Evolutionary conservation across 192 early-diverging fungal species (phyloP).

Genomic region (Coemansia sp.): DNA sequence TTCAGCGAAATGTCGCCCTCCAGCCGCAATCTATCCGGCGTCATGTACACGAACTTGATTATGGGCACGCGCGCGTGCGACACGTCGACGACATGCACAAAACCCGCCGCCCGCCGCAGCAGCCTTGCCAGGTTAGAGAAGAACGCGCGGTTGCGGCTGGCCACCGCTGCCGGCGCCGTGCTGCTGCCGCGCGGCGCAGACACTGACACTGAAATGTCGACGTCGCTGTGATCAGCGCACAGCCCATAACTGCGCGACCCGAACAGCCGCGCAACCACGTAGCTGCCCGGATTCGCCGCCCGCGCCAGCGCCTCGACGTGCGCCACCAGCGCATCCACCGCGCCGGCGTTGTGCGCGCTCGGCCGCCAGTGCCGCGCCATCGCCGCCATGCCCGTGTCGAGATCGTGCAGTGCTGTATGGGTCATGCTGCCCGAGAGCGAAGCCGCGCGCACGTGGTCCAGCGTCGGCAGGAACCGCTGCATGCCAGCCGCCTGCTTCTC

Average conservation of each 20-base stretch:
- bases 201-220: slow-evolving; percentile 18
- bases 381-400: background rate
- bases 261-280: slow-evolving; percentile 9
- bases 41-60: slow-evolving; percentile 31
- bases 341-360: background rate
- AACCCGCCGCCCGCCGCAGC: background rate
- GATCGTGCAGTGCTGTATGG: background rate
- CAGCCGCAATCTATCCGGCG: background rate
- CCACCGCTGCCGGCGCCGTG: background rate
- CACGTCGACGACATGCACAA: slow-evolving; percentile 11
- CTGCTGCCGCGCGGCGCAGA: background rate
- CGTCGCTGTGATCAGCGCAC: slow-evolving; percentile 18
- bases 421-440: background rate
- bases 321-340: background rate
- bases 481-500: background rate
- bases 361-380: background rate
- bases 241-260: slow-evolving; percentile 33
- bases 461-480: background rate
- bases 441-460: background rate
- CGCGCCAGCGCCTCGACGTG: background rate
- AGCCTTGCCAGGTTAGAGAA: background rate
- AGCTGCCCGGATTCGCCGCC: background rate
- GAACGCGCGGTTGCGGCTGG: background rate
- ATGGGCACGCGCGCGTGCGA: slow-evolving; percentile 37
- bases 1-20: slow-evolving; percentile 43